These are phyloP conservation scores for Mycotypha africana DNA, from an alignment of 371 early-diverging fungal genomes.

Conservation along the genomic window DNA sequence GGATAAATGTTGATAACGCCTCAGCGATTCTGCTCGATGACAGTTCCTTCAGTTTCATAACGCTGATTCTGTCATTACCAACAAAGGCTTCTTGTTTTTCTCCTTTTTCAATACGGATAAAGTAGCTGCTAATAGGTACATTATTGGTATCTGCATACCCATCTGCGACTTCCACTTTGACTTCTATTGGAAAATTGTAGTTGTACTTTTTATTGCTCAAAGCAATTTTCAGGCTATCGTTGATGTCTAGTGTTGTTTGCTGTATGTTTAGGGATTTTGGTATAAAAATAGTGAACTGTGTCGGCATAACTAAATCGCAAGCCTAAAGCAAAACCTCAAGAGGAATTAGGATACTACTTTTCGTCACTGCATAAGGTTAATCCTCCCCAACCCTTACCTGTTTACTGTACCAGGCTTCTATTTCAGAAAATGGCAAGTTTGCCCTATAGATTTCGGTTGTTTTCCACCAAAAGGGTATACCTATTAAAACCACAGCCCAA, in stretches of 20 bases:
- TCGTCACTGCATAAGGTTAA: neutral
- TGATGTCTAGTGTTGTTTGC: constrained; percentile 4
- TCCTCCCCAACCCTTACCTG: constrained; percentile 33
- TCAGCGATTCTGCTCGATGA: constrained; percentile 3
- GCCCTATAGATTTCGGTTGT: constrained; percentile 91
- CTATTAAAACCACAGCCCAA: constrained; percentile 64
- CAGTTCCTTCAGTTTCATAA: constrained; percentile 10
- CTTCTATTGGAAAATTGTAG: constrained; percentile 9
- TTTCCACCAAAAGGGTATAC: constrained; percentile 88
- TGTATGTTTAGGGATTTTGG: constrained; percentile 1
- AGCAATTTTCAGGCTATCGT: neutral
- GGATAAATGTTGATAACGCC: constrained; percentile 7
- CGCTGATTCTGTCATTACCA: constrained; percentile 20
- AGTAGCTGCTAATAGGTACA: constrained; percentile 21
- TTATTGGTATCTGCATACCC: neutral
- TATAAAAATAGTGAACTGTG: constrained; percentile 12
- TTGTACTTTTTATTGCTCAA: constrained; percentile 1
- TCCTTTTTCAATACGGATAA: constrained; percentile 10
- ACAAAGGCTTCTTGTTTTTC: constrained; percentile 10
- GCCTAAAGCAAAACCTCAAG: constrained; percentile 9
- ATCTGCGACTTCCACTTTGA: constrained; percentile 1
- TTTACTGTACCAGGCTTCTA: constrained; percentile 55
- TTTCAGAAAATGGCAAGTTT: constrained; percentile 65
- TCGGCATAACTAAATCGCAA: constrained; percentile 22
- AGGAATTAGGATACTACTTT: neutral